phyloP scores from a whole-genome alignment of 1,139 yeast species.

The Kluyveromyces marxianus region DNA sequence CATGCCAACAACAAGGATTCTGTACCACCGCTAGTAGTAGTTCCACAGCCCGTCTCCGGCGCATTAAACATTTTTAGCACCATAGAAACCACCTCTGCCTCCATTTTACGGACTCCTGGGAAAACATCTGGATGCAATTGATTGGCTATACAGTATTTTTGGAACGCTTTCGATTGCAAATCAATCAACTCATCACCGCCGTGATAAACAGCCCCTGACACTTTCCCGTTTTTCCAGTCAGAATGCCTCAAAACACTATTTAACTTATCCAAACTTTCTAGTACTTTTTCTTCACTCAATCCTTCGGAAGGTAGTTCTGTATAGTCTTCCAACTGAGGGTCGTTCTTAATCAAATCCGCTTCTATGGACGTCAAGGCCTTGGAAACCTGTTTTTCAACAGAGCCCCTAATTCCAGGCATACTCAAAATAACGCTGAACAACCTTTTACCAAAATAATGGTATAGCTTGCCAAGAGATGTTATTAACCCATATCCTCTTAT shows the following conservation, averaged over 20 bases:
- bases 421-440: slow-evolving; percentile 35
- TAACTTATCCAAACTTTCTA: slow-evolving; percentile 42
- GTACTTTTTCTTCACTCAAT: slow-evolving; percentile 37
- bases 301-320: slow-evolving; percentile 50
- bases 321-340: slow-evolving; percentile 41
- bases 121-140: slow-evolving; percentile 96
- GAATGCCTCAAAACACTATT: slow-evolving; percentile 48
- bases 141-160: slow-evolving; percentile 75
- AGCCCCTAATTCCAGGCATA: slow-evolving; percentile 48
- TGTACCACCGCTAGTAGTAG: slow-evolving; percentile 96
- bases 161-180: slow-evolving; percentile 71
- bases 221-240: slow-evolving; percentile 76
- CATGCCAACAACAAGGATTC: slow-evolving; percentile 84
- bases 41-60: slow-evolving; percentile 65
- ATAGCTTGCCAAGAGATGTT: slow-evolving; percentile 23
- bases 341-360: slow-evolving; percentile 45
- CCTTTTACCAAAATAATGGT: slow-evolving; percentile 15
- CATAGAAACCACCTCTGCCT: slow-evolving; percentile 91
- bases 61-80: slow-evolving; percentile 74
- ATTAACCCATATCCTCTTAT: slow-evolving; percentile 38
- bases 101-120: slow-evolving; percentile 96
- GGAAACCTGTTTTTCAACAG: slow-evolving; percentile 54
- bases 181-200: slow-evolving; percentile 73
- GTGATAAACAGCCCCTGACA: slow-evolving; percentile 94
- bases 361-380: slow-evolving; percentile 46